Base-by-base conservation (phyloP, 805 yeast species). In the Wickerhamiella galacta region DNA sequence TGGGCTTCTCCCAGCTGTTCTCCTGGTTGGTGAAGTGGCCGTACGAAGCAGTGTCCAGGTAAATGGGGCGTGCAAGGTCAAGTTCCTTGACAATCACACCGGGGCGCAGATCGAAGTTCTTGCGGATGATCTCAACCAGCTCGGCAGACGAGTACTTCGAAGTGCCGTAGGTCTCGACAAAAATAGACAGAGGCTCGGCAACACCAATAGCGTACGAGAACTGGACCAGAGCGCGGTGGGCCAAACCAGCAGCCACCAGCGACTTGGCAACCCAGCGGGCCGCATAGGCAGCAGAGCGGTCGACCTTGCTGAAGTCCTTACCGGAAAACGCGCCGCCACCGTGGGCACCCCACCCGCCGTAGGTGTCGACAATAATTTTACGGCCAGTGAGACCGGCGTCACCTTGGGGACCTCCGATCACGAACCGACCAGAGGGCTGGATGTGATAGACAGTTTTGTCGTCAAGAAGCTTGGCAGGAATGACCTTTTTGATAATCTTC, bases 311-410 rank as follows among this genome's bases (percentile, higher is more conserved):
- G 80, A 81, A 90, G 66, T 90, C 98, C 72, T 90, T 90, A 64
- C 98, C 98, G 45, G 94, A 79, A 83, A 90, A 90, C 45, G 98
- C 98, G 72, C 98, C 98, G 72, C 98, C 98, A 67, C 98, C 98
- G 72, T 90, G 98, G 56, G 98, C 96, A 66, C 98, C 95, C 92
- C 98, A 92, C 56, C 98, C 98, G 70, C 98, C 98, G 68, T 90
- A 90, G 46, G 98, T 93, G 65, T 90, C 98, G 58, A 90, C 98
- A 54, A 90, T 90, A 63, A 90, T 90, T 72, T 90, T 90, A 70
- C 98, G 82, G 63, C 98, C 98, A 49, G 98, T 90, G 58, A 90
- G 69, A 71, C 98, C 98, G 47, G 98, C 98, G 61, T 90, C 98
- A 74, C 98, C 98, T 67, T 90, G 98, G 50, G 98, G 98, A 62